Percentiles rank a stretch among this genome's conserved stretches.
Evolutionary conservation across 78 protist genomes (phyloP).

Genomic region (slime mould (Dictyostelium discoideum)): dicty_2.7 NC_007089.4:3057501-3058000

Average conservation of each 20-base stretch:
- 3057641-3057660: constrained; percentile 40
- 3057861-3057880: not conserved
- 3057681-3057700: not conserved
- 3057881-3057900: not conserved
- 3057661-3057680: constrained; percentile 22
- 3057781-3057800: not conserved
- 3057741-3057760: not conserved
- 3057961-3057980: not conserved
- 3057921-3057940: not conserved
- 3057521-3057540: not conserved
- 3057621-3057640: constrained; percentile 28
- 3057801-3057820: too few species aligned
- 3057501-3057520: not conserved
- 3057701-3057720: not conserved
- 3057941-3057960: not conserved
- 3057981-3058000: too few species aligned
- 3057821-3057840: not conserved
- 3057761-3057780: not conserved
- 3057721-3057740: not conserved
- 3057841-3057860: not conserved
- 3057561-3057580: not conserved
- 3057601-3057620: constrained; percentile 5
- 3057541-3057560: not conserved
- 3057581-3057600: not conserved
- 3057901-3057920: not conserved